Conservation (phyloP, 1,139 yeast species). For the Geotrichum cucujoidarum region DNA sequence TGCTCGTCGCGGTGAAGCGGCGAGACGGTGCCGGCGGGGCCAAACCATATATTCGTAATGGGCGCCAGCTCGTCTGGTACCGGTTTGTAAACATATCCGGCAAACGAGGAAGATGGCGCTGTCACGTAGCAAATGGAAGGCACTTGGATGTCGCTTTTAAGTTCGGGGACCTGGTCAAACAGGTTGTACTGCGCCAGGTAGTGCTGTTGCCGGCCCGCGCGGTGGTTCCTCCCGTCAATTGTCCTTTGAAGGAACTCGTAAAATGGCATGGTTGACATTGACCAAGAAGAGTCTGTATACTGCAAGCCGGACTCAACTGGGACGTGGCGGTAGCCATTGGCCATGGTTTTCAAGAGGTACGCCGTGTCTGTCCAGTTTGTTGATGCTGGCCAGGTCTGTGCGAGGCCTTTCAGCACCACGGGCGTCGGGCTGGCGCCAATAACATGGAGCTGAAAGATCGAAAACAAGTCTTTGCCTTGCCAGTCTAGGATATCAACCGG, state of each 20-base stretch:
- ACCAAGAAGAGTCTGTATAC: conserved; percentile 26
- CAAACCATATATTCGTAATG: conserved; percentile 28
- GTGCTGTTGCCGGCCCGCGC: conserved; percentile 12
- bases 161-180: conserved; percentile 22
- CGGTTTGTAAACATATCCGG: neutral
- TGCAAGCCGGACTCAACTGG: conserved; percentile 29
- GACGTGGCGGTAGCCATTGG: conserved; percentile 25
- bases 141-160: conserved; percentile 22
- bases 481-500: neutral
- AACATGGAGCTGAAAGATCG: conserved; percentile 15
- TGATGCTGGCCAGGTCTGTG: conserved; percentile 28
- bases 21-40: conserved; percentile 29
- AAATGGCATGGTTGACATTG: conserved; percentile 22
- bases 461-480: conserved; percentile 8
- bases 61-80: conserved; percentile 14
- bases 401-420: conserved; percentile 20
- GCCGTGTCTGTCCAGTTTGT: conserved; percentile 23
- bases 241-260: conserved; percentile 18
- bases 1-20: conserved; percentile 29
- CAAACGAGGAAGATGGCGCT: neutral
- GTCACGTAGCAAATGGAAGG: conserved; percentile 24
- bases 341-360: conserved; percentile 22
- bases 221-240: too few relatives aligned
- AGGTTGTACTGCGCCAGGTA: conserved; percentile 28
- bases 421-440: conserved; percentile 19